These are phyloP conservation scores for Annulohypoxylon truncatum DNA, from an alignment of 2,329 filamentous ascomycete species.

Conservation along the genomic window DNA sequence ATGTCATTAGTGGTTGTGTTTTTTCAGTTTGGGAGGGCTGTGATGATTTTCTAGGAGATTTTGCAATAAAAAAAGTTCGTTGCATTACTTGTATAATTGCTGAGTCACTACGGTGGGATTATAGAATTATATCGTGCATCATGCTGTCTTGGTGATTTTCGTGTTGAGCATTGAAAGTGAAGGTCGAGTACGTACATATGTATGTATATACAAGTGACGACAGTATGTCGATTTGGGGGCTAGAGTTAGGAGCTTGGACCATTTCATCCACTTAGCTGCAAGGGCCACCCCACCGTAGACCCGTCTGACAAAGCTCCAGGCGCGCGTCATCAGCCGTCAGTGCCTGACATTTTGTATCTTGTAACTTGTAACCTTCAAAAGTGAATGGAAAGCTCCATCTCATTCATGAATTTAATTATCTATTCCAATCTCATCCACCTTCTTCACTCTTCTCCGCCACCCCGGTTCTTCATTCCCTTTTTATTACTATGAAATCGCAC, in stretches of 20 bases:
- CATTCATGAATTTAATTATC: conserved; percentile 17
- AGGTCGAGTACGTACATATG: not conserved
- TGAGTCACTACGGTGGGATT: not conserved
- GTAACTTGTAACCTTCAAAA: not conserved
- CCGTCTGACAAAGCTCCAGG: conserved; percentile 31
- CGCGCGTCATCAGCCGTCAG: conserved; percentile 44
- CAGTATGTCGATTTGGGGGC: not conserved
- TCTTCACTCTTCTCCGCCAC: conserved; percentile 25
- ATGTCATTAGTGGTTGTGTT: conserved; percentile 21
- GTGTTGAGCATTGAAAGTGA: not conserved
- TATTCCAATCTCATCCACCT: conserved; percentile 21
- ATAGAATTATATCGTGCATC: not conserved
- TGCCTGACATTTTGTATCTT: conserved; percentile 35
- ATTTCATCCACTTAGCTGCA: conserved; percentile 15
- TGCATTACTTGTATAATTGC: conserved; percentile 27
- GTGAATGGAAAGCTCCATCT: conserved; percentile 15
- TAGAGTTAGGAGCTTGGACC: conserved; percentile 24
- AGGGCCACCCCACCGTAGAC: conserved; percentile 27
- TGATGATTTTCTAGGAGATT: conserved; percentile 36
- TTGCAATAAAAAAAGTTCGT: conserved; percentile 47
- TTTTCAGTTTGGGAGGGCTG: conserved; percentile 37
- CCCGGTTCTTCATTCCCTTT: not conserved
- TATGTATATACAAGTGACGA: too few relatives aligned
- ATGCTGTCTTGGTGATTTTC: not conserved
- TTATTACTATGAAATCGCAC: not conserved